Evolutionary conservation across 208 protist species (phyloP).

Genomic region (Acanthamoeba sp.): DNA sequence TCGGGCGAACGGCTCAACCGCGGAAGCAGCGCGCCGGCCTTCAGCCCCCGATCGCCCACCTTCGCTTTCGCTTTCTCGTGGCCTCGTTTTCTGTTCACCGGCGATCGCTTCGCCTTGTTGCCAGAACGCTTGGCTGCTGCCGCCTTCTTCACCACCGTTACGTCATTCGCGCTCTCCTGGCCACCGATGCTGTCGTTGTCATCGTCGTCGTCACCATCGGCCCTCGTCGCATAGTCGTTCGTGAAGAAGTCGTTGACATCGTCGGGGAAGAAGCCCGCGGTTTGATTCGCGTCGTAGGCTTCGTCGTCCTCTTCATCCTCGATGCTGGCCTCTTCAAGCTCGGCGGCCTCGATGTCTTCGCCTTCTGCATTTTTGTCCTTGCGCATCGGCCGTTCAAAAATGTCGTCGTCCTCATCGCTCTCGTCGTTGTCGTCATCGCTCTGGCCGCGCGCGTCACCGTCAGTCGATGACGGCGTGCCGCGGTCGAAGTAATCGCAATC

Average conservation of each 20-base stretch:
- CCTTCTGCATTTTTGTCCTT: not conserved
- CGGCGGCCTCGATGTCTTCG: not conserved
- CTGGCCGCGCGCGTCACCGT: not conserved
- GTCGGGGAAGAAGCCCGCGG: not conserved
- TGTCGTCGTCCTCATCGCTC: not conserved
- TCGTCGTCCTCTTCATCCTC: not conserved
- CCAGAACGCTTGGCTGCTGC: not conserved
- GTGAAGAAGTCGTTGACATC: conserved; percentile 4
- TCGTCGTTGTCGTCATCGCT: not conserved
- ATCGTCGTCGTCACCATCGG: not conserved
- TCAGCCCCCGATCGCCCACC: not conserved
- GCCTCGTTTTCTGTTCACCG: not conserved
- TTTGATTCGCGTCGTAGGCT: not conserved
- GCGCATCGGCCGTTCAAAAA: not conserved
- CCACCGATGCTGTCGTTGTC: not conserved
- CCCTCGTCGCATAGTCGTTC: not conserved
- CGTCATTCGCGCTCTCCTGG: conserved; percentile 7
- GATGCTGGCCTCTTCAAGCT: not conserved
- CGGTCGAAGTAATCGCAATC: not conserved
- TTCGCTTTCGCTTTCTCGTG: not conserved
- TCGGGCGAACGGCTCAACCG: not conserved
- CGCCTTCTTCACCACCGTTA: not conserved
- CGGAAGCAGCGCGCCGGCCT: not conserved
- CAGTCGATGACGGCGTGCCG: not conserved
- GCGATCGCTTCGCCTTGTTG: not conserved